Base-by-base conservation (phyloP, 768 basidiomycete genomes). In the Leucogyrophana mollusca region DNA sequence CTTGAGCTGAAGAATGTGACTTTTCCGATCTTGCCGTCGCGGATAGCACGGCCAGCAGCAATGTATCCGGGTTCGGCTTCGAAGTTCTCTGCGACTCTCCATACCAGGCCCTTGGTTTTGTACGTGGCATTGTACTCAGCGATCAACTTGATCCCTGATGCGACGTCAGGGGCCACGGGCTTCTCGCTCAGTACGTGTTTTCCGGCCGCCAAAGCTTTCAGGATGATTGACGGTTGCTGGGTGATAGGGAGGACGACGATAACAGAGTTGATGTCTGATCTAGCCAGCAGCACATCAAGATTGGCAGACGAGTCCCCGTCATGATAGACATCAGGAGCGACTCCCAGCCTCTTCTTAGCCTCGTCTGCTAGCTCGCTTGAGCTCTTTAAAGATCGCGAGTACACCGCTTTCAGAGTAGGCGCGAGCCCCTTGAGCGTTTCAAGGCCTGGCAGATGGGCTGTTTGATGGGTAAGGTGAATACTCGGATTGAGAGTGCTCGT, bases 151-250 rank as follows among this genome's bases (percentile, higher is more conserved):
- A 80, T 65, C 0, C 86, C 91, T 2, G 69, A 67, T 22, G 73
- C 73, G 36, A 92, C 80, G 56, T 87, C 83, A 34, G 82, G 73
- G 3, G 82, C 89, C 11, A 93, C 76, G 5, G 93, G 93, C 59
- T 94, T 94, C 72, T 95, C 92, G 63, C 85, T 86, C 49, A 94
- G 60, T 40, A 94, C 90, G 59, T 94, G 88, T 68, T 94, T 95
- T 21, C 91, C 88, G 3, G 88, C 86, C 1, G 71, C 77, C 30
- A 86, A 68, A 0, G 79, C 77, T 56, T 77, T 78, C 47, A 78
- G 64, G 45, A 94, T 70, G 48, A 93, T 69, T 14, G 67, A 64
- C 2, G 91, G 89, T 62, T 92, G 90, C 4, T 74, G 56, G 0
- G 81, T 76, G 59, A 94, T 93, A 1, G 91, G 91, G 9, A 94